Percentiles rank a stretch among this genome's conserved stretches.
Conservation (phyloP, 1,284 basidiomycete species). For the Leccinum pachyderme region DNA sequence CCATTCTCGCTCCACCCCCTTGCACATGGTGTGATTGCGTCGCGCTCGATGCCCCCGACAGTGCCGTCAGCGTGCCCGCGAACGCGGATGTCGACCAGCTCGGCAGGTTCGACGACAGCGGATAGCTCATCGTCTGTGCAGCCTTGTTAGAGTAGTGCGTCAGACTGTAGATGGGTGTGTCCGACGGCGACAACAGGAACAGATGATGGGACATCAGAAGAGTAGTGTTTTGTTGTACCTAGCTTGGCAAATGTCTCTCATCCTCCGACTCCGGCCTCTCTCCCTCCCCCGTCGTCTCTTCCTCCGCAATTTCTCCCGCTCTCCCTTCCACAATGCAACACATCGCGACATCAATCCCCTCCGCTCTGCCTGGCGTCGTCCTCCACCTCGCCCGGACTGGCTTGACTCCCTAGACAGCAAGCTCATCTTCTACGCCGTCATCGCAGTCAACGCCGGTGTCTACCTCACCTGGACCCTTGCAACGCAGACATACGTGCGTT, state of each 20-base stretch:
- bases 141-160: constrained; percentile 79
- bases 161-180: constrained; percentile 77
- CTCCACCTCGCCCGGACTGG: constrained; percentile 32
- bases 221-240: constrained; percentile 4
- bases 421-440: constrained; percentile 44
- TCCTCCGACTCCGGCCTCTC: constrained; percentile 7
- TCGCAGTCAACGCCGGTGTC: constrained; percentile 46
- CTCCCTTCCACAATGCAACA: constrained; percentile 20
- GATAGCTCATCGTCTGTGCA: constrained; percentile 53
- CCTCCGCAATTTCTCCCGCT: constrained; percentile 18
- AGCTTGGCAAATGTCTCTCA: neutral
- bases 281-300: neutral
- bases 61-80: constrained; percentile 79
- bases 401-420: constrained; percentile 39
- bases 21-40: constrained; percentile 57
- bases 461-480: constrained; percentile 45
- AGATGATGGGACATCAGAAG: constrained; percentile 75
- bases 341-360: constrained; percentile 21
- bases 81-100: constrained; percentile 86
- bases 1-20: constrained; percentile 62
- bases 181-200: constrained; percentile 77
- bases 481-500: constrained; percentile 38
- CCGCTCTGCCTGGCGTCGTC: constrained; percentile 26
- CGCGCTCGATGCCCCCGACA: constrained; percentile 77
- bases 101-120: constrained; percentile 75